A percentile compares a stretch with the other conserved stretches of the same genome.
phyloP scores from a whole-genome alignment of 352 stramenopile species.

The Phytophthora vignae region DNA sequence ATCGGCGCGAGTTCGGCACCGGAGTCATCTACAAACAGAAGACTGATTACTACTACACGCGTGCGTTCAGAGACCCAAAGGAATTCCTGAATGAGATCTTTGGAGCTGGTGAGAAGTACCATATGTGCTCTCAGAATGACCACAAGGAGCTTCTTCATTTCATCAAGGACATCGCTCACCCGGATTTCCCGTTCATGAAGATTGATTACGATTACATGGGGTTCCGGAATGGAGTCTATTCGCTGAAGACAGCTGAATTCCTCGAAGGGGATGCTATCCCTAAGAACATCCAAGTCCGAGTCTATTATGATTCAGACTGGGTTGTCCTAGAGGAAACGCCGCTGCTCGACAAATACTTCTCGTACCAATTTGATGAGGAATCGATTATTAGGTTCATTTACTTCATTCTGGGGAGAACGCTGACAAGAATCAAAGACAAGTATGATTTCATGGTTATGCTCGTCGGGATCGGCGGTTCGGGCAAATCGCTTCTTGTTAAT shows the following conservation, averaged over 20 bases:
- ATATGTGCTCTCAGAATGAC: neutral
- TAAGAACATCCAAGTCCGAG: neutral
- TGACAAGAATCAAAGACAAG: neutral
- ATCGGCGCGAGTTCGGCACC: no score
- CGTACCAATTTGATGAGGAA: neutral
- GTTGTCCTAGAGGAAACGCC: neutral
- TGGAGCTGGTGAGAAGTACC: neutral
- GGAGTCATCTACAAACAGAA: no score
- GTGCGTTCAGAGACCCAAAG: neutral
- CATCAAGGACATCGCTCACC: conserved; percentile 1
- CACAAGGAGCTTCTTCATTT: conserved; percentile 2
- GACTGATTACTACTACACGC: no score
- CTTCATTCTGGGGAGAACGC: neutral
- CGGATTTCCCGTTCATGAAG: conserved; percentile 2
- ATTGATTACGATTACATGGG: conserved; percentile 1
- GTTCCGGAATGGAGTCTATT: neutral
- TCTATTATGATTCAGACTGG: neutral
- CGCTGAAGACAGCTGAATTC: neutral
- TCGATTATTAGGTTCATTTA: neutral
- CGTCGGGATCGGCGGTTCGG: neutral
- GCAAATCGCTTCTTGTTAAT: neutral
- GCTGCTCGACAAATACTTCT: neutral
- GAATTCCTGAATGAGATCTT: conserved; percentile 1
- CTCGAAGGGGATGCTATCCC: neutral
- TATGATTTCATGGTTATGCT: conserved; percentile 12